Conservation (phyloP, 768 basidiomycete species). For the Pleurotus eryngii region DNA sequence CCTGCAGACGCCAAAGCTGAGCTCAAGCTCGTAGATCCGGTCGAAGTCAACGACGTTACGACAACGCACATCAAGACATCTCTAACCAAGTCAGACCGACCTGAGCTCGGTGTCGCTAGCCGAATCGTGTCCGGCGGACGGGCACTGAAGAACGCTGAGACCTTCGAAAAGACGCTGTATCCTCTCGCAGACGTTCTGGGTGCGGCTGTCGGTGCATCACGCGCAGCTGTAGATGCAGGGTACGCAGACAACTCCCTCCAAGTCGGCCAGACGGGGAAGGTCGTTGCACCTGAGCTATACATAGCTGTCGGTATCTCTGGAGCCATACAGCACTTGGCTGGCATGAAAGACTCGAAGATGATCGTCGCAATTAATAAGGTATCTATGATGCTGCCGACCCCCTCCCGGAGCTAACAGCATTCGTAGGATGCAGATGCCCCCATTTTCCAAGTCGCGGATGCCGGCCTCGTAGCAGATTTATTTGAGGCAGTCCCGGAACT, state of each 20-base stretch:
- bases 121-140: conserved; percentile 94
- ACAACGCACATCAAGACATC: conserved; percentile 70
- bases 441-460: conserved; percentile 98
- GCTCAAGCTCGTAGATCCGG: conserved; percentile 59
- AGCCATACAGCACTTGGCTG: conserved; percentile 97
- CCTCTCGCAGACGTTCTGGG: conserved; percentile 92
- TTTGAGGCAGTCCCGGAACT: conserved; percentile 91
- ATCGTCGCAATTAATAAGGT: conserved; percentile 99
- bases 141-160: conserved; percentile 91
- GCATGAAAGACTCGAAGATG: conserved; percentile 99
- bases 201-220: conserved; percentile 96
- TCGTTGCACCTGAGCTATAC: conserved; percentile 95
- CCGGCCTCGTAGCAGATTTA: conserved; percentile 90
- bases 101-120: conserved; percentile 84
- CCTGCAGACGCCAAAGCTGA: conserved; percentile 51
- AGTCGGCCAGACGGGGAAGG: conserved; percentile 99
- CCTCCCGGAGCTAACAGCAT: conserved; percentile 8
- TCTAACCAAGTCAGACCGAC: conserved; percentile 86
- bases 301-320: conserved; percentile 97
- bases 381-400: conserved; percentile 1
- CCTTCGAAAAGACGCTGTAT: conserved; percentile 81
- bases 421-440: conserved; percentile 91
- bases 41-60: conserved; percentile 53
- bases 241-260: conserved; percentile 97
- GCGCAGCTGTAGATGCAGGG: conserved; percentile 97